Percentiles rank a stretch among this genome's conserved stretches.
Evolutionary conservation across 2,329 filamentous ascomycete genomes (phyloP).

Genomic region (Pseudonectria buxi): DNA sequence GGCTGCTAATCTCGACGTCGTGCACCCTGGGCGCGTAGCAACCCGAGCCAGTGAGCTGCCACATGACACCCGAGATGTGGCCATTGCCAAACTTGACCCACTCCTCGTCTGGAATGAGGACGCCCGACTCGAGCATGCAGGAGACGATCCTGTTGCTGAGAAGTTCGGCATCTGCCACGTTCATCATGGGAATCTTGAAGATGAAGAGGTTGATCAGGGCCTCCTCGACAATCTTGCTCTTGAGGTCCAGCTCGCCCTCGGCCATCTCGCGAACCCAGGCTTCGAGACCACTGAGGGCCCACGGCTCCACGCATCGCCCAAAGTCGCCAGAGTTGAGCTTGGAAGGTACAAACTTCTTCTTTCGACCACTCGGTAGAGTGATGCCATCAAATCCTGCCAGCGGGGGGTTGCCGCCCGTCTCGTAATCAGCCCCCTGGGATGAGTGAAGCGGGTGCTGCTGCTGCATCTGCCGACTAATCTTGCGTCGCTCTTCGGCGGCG

Average conservation of each 20-base stretch:
- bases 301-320: slow-evolving; percentile 78
- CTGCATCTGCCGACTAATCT: slow-evolving; percentile 47
- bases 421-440: slow-evolving; percentile 51
- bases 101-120: slow-evolving; percentile 83
- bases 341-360: slow-evolving; percentile 76
- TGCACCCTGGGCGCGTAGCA: slow-evolving; percentile 88
- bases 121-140: slow-evolving; percentile 71
- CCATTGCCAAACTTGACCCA: slow-evolving; percentile 90
- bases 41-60: slow-evolving; percentile 83
- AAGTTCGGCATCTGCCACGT: slow-evolving; percentile 90
- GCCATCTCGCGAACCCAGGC: slow-evolving; percentile 83
- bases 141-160: slow-evolving; percentile 71
- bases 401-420: slow-evolving; percentile 44
- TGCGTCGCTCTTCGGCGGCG: slow-evolving; percentile 64
- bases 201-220: slow-evolving; percentile 85
- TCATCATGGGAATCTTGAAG: slow-evolving; percentile 95
- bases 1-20: slow-evolving; percentile 57
- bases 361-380: slow-evolving; percentile 69
- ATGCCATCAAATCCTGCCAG: slow-evolving; percentile 72
- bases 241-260: slow-evolving; percentile 84
- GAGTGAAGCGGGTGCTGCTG: slow-evolving; percentile 34
- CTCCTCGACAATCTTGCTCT: slow-evolving; percentile 76
- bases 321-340: slow-evolving; percentile 79
- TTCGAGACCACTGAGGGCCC: slow-evolving; percentile 85
- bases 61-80: slow-evolving; percentile 80